phyloP scores from a whole-genome alignment of 495 filamentous ascomycete genomes.

The Aspergillus homomorphus region DNA sequence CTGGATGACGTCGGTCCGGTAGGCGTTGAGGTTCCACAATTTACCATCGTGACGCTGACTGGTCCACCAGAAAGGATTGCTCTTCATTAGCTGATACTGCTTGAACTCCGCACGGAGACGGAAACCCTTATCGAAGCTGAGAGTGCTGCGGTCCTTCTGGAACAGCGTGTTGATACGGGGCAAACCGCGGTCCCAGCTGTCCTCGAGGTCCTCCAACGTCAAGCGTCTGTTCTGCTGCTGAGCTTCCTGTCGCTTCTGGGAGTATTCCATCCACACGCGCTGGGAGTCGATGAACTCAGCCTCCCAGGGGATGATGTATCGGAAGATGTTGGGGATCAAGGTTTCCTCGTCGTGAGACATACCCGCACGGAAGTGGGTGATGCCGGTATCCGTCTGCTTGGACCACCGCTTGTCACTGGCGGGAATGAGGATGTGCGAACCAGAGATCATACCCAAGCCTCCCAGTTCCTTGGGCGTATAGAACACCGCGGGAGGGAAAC shows the following conservation, averaged over 20 bases:
- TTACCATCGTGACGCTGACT: slow-evolving; percentile 98
- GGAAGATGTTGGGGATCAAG: slow-evolving; percentile 97
- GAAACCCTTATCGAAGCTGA: slow-evolving; percentile 99
- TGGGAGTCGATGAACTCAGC: slow-evolving; percentile 99
- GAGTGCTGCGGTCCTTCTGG: slow-evolving; percentile 96
- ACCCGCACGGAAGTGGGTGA: slow-evolving; percentile 95
- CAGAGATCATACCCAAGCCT: slow-evolving; percentile 98
- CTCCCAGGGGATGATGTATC: slow-evolving; percentile 99
- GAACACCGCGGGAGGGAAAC: slow-evolving; percentile 98
- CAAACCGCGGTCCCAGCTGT: slow-evolving; percentile 98
- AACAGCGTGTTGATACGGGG: slow-evolving; percentile 99
- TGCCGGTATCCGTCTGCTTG: slow-evolving; percentile 94
- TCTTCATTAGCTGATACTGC: slow-evolving; percentile 98
- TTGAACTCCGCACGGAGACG: slow-evolving; percentile 96
- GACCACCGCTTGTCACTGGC: slow-evolving; percentile 98
- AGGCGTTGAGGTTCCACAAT: slow-evolving; percentile 97
- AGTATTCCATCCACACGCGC: slow-evolving; percentile 98
- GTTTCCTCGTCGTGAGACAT: slow-evolving; percentile 99
- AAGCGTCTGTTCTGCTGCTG: slow-evolving; percentile 96
- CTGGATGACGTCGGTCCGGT: slow-evolving; percentile 98
- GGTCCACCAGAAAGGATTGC: slow-evolving; percentile 99
- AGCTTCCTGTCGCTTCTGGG: slow-evolving; percentile 94
- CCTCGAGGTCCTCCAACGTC: slow-evolving; percentile 94
- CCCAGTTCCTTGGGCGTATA: slow-evolving; percentile 99
- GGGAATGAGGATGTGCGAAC: slow-evolving; percentile 96